These are phyloP conservation scores for Crepidotus variabilis DNA, from an alignment of 768 basidiomycete species.

Conservation along the genomic window DNA sequence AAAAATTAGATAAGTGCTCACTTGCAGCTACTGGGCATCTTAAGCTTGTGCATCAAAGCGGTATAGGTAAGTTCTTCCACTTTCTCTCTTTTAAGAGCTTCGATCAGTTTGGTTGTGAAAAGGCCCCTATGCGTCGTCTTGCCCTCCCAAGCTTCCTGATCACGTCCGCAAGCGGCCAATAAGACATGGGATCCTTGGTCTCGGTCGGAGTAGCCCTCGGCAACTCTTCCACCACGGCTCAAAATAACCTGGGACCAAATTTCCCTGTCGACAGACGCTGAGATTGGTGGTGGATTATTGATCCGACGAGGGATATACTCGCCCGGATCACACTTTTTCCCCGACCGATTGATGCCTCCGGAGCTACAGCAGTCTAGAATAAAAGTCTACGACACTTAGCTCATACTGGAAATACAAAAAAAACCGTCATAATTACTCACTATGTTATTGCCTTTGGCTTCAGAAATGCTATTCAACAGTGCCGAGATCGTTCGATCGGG, in stretches of 20 bases:
- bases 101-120: constrained; percentile 28
- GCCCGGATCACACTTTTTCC: background rate
- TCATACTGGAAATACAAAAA: background rate
- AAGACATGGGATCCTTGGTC: constrained; percentile 36
- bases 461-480: constrained; percentile 33
- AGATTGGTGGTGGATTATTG: constrained; percentile 22
- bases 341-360: constrained; percentile 28
- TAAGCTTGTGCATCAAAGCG: constrained; percentile 27
- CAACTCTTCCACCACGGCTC: constrained; percentile 10
- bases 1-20: background rate
- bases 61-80: constrained; percentile 27
- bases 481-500: constrained; percentile 40
- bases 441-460: constrained; percentile 38
- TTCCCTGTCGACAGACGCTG: constrained; percentile 19
- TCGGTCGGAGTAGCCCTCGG: constrained; percentile 18
- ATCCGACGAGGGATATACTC: constrained; percentile 21
- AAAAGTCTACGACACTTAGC: constrained; percentile 28
- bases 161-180: constrained; percentile 36
- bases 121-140: constrained; percentile 20
- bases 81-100: constrained; percentile 16
- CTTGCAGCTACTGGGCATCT: constrained; percentile 21
- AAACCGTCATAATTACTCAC: constrained; percentile 18
- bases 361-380: constrained; percentile 47
- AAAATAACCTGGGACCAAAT: constrained; percentile 15
- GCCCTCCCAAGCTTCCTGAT: constrained; percentile 29